A percentile compares a stretch with the other conserved stretches of the same genome.
phyloP scores from a whole-genome alignment of 192 early-diverging fungal species.

The Rhizophagus prolifer region DNA sequence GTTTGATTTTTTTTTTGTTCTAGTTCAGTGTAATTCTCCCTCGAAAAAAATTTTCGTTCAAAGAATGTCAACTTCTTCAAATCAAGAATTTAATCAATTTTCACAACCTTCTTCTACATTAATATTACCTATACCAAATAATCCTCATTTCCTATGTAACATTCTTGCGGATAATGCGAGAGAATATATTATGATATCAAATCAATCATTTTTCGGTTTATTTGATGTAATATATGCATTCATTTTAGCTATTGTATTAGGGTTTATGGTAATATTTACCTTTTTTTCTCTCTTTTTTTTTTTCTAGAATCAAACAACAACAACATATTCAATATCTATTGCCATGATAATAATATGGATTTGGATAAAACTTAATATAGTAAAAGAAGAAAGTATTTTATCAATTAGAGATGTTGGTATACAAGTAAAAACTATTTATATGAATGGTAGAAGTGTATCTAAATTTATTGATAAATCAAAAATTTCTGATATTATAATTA shows the following conservation, averaged over 20 bases:
- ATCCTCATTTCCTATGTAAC: slow-evolving; percentile 40
- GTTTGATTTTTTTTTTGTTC: too few species aligned
- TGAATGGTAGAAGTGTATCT: slow-evolving; percentile 46
- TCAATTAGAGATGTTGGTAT: slow-evolving; percentile 69
- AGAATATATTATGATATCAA: slow-evolving; percentile 46
- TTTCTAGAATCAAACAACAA: neutral
- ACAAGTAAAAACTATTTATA: slow-evolving; percentile 60
- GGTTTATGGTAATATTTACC: slow-evolving; percentile 1
- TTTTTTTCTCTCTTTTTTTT: neutral
- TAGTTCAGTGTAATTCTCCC: too few species aligned
- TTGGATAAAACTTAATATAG: slow-evolving; percentile 34
- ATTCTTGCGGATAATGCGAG: slow-evolving; percentile 48
- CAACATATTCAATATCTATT: slow-evolving; percentile 2
- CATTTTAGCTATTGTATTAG: neutral
- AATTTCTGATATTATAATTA: slow-evolving; percentile 70
- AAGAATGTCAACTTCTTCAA: neutral
- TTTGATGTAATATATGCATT: slow-evolving; percentile 18
- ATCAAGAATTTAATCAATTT: neutral
- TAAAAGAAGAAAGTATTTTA: slow-evolving; percentile 61
- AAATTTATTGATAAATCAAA: slow-evolving; percentile 65
- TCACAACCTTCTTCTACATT: neutral
- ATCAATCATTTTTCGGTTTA: slow-evolving; percentile 28
- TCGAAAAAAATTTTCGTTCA: too few species aligned
- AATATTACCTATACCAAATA: neutral
- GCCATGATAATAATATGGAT: slow-evolving; percentile 25